Conservation (phyloP, 2,329 filamentous ascomycete genomes). For the Gaeumannomyces tritici region DNA sequence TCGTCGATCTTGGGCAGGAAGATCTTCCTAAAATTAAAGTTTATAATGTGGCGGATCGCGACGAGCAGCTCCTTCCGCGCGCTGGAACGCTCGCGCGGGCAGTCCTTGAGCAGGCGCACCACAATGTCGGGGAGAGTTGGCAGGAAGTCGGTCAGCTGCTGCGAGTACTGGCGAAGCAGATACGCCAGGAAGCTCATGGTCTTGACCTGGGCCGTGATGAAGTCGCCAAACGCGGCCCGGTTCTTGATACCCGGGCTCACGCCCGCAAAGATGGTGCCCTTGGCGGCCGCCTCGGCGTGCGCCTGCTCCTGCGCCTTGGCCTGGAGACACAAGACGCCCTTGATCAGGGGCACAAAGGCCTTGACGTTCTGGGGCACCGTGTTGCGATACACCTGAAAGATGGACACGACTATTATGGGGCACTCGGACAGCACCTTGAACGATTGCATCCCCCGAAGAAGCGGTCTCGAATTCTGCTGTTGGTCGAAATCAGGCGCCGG, state of each 20-base stretch:
- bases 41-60: conserved; percentile 96
- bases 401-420: conserved; percentile 95
- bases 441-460: conserved; percentile 92
- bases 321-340: conserved; percentile 77
- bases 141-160: conserved; percentile 80
- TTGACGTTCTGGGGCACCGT: conserved; percentile 80
- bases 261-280: conserved; percentile 78
- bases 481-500: conserved; percentile 72
- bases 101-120: conserved; percentile 84
- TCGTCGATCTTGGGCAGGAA: conserved; percentile 94
- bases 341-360: conserved; percentile 88
- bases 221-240: conserved; percentile 87
- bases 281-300: conserved; percentile 72
- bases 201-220: conserved; percentile 96
- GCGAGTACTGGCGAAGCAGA: conserved; percentile 76
- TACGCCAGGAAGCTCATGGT: conserved; percentile 99
- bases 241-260: conserved; percentile 93
- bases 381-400: conserved; percentile 84
- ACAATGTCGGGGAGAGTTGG: conserved; percentile 80
- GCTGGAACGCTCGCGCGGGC: conserved; percentile 85
- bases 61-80: conserved; percentile 92
- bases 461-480: conserved; percentile 69
- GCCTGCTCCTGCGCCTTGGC: conserved; percentile 90
- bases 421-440: conserved; percentile 98
- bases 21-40: conserved; percentile 95